These are phyloP conservation scores for Stemphylium vesicarium DNA, from an alignment of 2,329 filamentous ascomycete species.

Conservation along the genomic window DNA sequence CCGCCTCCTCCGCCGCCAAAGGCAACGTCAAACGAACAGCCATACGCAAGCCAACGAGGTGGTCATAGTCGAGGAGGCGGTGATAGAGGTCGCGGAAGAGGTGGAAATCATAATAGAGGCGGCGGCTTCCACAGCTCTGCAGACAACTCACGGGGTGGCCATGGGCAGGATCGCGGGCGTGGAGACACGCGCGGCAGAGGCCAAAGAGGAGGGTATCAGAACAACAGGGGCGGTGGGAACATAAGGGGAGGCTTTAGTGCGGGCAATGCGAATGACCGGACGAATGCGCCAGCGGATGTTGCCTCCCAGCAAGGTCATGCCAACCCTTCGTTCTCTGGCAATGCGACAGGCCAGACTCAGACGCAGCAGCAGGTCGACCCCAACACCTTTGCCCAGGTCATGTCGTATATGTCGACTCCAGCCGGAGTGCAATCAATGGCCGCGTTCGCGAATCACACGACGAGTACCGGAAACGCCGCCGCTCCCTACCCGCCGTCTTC, in stretches of 20 bases:
- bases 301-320: conserved; percentile 12
- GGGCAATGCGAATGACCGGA: conserved; percentile 14
- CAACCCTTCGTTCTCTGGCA: conserved; percentile 23
- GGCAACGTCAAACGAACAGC: conserved; percentile 36
- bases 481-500: conserved; percentile 6
- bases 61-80: conserved; percentile 22
- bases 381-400: conserved; percentile 34
- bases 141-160: conserved; percentile 24
- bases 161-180: conserved; percentile 21
- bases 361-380: conserved; percentile 28
- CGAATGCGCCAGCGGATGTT: background rate
- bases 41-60: conserved; percentile 41
- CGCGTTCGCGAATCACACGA: conserved; percentile 34
- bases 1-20: conserved; percentile 53
- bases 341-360: conserved; percentile 10
- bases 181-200: conserved; percentile 23
- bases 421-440: conserved; percentile 38
- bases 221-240: conserved; percentile 21
- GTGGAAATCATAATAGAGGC: conserved; percentile 23
- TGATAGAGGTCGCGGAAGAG: conserved; percentile 42
- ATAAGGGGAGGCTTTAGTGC: conserved; percentile 6
- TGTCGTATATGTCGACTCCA: conserved; percentile 40
- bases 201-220: conserved; percentile 29
- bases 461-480: conserved; percentile 2
- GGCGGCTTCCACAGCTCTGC: conserved; percentile 20